Conservation (phyloP, 768 basidiomycete species). For the Exsudoporus frostii region DNA sequence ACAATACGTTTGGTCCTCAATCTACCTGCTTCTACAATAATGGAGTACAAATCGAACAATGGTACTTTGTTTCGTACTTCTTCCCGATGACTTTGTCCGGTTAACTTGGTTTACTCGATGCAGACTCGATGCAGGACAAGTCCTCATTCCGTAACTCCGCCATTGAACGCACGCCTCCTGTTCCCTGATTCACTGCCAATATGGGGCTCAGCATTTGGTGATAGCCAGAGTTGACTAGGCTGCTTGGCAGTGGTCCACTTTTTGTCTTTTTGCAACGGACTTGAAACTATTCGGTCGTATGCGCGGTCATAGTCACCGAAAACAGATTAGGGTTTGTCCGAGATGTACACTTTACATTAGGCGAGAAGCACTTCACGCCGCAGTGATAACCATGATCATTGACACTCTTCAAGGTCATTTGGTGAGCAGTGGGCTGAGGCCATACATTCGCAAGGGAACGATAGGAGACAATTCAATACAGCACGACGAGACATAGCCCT, state of each 20-base stretch:
- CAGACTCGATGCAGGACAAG: slow-evolving; percentile 88
- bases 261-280: background rate
- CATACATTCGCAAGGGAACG: background rate
- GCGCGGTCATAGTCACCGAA: background rate
- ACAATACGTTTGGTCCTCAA: slow-evolving; percentile 73
- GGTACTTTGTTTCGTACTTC: slow-evolving; percentile 38
- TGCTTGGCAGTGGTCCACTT: background rate
- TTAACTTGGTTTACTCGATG: background rate
- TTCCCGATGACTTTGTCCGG: background rate
- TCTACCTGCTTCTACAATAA: slow-evolving; percentile 71
- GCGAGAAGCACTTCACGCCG: background rate
- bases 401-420: background rate
- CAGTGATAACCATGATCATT: background rate
- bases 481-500: background rate
- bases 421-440: background rate
- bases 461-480: slow-evolving; percentile 13
- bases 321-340: slow-evolving; percentile 3
- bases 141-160: slow-evolving; percentile 77
- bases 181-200: slow-evolving; percentile 10
- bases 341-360: slow-evolving; percentile 15
- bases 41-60: slow-evolving; percentile 96
- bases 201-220: background rate
- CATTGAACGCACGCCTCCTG: slow-evolving; percentile 41
- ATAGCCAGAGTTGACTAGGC: background rate
- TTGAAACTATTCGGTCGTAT: slow-evolving; percentile 2